These are phyloP conservation scores for Clitoria ternatea DNA, from an alignment of 306 rosid species.

Conservation along the genomic window DNA sequence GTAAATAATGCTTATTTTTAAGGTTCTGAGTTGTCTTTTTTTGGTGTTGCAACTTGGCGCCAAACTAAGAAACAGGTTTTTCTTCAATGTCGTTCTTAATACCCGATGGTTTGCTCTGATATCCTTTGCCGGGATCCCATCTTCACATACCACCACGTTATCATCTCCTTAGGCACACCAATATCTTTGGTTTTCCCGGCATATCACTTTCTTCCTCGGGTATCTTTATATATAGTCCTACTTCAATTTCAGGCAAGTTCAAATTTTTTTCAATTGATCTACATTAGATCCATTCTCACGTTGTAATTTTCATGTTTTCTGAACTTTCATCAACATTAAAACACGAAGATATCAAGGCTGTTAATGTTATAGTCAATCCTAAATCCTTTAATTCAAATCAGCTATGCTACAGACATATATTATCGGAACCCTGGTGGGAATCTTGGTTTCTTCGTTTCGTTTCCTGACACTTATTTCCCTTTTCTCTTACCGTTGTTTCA, in stretches of 20 bases:
- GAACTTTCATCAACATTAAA: background rate
- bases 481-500: too few relatives aligned
- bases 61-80: conserved; percentile 29
- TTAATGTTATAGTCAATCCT: too few relatives aligned
- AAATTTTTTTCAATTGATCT: background rate
- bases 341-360: too few relatives aligned
- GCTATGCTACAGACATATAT: too few relatives aligned
- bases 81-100: conserved; percentile 3
- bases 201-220: background rate
- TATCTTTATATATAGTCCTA: background rate
- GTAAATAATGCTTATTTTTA: background rate
- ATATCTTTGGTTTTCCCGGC: background rate
- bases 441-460: too few relatives aligned
- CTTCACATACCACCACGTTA: conserved; percentile 20
- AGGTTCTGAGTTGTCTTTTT: conserved; percentile 2
- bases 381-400: too few relatives aligned
- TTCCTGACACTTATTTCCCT: too few relatives aligned
- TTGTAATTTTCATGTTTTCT: background rate
- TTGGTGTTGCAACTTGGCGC: conserved; percentile 14
- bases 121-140: conserved; percentile 19
- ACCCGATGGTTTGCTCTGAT: background rate
- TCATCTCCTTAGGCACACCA: background rate
- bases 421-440: too few relatives aligned
- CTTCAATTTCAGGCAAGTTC: conserved; percentile 28
- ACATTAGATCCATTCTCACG: background rate